A percentile compares a stretch with the other conserved stretches of the same genome.
phyloP scores from a whole-genome alignment of 352 stramenopile genomes.

The Phytophthora brassicae region DNA sequence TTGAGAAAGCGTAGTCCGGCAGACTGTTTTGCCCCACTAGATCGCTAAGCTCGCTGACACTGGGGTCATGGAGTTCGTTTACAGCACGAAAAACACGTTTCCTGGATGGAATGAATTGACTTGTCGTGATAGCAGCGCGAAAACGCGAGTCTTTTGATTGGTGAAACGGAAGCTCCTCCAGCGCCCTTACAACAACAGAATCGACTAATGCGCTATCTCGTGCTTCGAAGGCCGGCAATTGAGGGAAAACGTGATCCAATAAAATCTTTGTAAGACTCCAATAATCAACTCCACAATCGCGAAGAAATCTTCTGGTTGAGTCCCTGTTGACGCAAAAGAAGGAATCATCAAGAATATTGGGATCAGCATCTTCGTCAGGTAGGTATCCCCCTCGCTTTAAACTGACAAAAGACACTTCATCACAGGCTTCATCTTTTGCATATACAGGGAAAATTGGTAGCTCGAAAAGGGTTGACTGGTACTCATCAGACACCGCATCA shows the following conservation, averaged over 20 bases:
- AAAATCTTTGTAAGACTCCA: constrained; percentile 59
- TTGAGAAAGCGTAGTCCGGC: constrained; percentile 52
- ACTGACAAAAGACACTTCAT: constrained; percentile 19
- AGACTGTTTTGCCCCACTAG: constrained; percentile 71
- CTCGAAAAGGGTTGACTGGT: constrained; percentile 42
- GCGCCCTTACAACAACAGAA: constrained; percentile 45
- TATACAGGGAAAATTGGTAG: constrained; percentile 56
- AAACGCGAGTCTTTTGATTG: constrained; percentile 54
- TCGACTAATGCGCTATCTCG: constrained; percentile 43
- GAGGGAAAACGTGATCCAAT: constrained; percentile 64
- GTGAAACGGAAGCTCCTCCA: constrained; percentile 56
- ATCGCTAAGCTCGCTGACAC: constrained; percentile 57
- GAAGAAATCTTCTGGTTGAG: constrained; percentile 45
- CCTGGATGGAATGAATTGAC: constrained; percentile 55
- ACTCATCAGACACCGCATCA: constrained; percentile 36
- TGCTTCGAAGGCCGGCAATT: constrained; percentile 36
- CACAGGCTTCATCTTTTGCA: background rate
- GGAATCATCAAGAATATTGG: constrained; percentile 44
- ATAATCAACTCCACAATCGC: constrained; percentile 51
- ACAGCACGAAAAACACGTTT: constrained; percentile 53
- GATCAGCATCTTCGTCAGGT: constrained; percentile 43
- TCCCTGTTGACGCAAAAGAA: constrained; percentile 52
- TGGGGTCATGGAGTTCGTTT: constrained; percentile 71
- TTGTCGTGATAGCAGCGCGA: constrained; percentile 40
- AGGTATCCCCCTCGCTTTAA: constrained; percentile 44